Conservation (phyloP, 148 eudicot species). For the Fagopyrum esculentum region DNA sequence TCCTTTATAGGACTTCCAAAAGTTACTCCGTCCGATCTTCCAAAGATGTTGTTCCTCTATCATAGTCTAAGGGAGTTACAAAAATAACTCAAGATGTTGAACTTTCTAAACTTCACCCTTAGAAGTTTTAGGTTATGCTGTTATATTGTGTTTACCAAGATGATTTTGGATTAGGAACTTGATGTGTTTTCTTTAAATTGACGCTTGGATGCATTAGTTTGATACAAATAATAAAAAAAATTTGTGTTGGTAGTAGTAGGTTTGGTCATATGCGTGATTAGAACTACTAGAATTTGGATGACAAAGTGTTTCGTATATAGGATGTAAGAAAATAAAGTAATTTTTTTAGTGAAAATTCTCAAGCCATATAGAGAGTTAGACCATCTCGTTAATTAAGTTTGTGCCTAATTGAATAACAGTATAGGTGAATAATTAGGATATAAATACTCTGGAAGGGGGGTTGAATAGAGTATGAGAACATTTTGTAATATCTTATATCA, state of each 20-base stretch:
- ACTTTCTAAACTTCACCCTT: no score
- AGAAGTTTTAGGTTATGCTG: not conserved
- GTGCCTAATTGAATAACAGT: no score
- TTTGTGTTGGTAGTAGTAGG: not conserved
- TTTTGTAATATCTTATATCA: no score
- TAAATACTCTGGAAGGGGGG: no score
- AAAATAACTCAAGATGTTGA: no score
- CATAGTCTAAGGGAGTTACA: no score
- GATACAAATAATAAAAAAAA: not conserved
- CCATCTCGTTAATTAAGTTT: no score
- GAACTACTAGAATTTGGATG: not conserved
- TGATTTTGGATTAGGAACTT: not conserved
- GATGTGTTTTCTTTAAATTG: no score
- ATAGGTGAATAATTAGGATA: no score
- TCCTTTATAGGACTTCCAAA: constrained; percentile 38
- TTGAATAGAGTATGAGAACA: no score
- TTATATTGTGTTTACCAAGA: not conserved
- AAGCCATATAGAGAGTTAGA: not conserved
- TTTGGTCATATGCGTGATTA: not conserved
- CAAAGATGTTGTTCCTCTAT: no score
- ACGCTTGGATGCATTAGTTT: not conserved
- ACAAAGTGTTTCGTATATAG: not conserved
- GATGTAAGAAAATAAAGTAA: not conserved
- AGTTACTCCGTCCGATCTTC: constrained; percentile 64
- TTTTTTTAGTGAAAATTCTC: not conserved